Conservation (phyloP, 805 yeast genomes). For the Zygosaccharomyces lentus region DNA sequence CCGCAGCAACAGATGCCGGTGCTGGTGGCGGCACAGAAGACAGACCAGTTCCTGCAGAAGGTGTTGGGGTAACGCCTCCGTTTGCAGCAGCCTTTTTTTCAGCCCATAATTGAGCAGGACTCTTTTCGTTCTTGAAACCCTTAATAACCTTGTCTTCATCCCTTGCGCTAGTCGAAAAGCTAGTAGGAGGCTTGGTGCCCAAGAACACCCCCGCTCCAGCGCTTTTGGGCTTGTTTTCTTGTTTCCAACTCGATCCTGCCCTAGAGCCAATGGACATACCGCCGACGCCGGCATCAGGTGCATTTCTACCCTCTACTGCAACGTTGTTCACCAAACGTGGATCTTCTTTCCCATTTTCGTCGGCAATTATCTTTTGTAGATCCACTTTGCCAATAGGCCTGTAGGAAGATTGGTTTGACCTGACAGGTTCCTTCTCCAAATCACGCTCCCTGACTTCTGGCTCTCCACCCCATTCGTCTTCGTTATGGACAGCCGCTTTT, state of each 20-base stretch:
- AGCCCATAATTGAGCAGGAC: constrained; percentile 96
- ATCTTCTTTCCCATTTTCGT: constrained; percentile 41
- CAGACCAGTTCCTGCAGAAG: not conserved
- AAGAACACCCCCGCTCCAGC: constrained; percentile 35
- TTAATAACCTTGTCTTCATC: constrained; percentile 44
- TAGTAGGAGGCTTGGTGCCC: constrained; percentile 35
- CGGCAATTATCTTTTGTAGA: constrained; percentile 41
- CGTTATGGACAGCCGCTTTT: constrained; percentile 18
- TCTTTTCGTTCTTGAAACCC: constrained; percentile 71
- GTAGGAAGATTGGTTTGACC: constrained; percentile 46
- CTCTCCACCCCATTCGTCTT: constrained; percentile 42
- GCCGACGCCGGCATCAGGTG: constrained; percentile 34
- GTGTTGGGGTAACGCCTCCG: not conserved
- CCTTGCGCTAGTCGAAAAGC: constrained; percentile 11
- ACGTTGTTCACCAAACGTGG: constrained; percentile 37
- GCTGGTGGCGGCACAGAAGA: not conserved
- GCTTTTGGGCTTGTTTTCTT: constrained; percentile 35
- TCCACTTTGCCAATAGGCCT: constrained; percentile 63
- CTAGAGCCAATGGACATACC: not conserved
- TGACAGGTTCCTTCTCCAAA: constrained; percentile 44
- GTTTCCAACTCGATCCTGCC: constrained; percentile 27
- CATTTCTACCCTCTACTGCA: constrained; percentile 18
- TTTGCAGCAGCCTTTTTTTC: constrained; percentile 65
- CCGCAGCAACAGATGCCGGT: constrained; percentile 1
- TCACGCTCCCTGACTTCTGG: constrained; percentile 47